Base-by-base conservation (phyloP, 257 asterid genomes). In the Solanum piurae region DNA sequence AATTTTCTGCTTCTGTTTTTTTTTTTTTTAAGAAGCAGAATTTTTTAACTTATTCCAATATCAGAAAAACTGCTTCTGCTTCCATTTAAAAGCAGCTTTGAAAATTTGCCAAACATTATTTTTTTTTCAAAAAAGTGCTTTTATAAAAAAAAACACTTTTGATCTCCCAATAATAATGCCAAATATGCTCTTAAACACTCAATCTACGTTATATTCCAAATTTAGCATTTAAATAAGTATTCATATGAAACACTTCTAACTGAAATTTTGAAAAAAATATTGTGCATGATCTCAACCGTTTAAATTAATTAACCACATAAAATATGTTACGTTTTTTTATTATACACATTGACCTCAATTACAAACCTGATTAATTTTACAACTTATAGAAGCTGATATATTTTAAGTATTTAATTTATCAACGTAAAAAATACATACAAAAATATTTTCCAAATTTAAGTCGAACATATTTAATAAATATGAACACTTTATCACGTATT, bases 401-500 rank as follows among this genome's bases (percentile, higher is more conserved):
- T 25, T 64, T 66, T 25, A 66, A 25, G 3, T 5, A 3, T 2
- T 66, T 25, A 66, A 12, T 11, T 66, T 55, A 55, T 52, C 23
- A 2, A 52, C 0, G 3, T 52, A 52, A 62, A 23, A 12, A 11
- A 25, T 2, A 60, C 11, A 0, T 9, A 60, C 0, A 9, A 9
- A 18, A 20, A 8, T 7, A 14, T 49, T 49, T 6, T 49, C 3
- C 7, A 14, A 64, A n/a, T 64, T 25, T 64, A 7, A 64, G 0
- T 64, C 1, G 0, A 25, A 64, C 2, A 2, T n/a, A 2, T 64
- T 64, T 25, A n/a, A 10, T 11, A 64, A n/a, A 10, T 10, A 62
- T 3, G 7, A 52, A 20, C 25, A 58, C 27, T 20, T 58, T 3
- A 20, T 60, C 4, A 9, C 0, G 1, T 18, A 13, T 49, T 49